Percentiles rank a stretch among this genome's conserved stretches.
These are phyloP conservation scores for Mortierella sp. DNA, from an alignment of 371 early-diverging fungal species.

Conservation along the genomic window DNA sequence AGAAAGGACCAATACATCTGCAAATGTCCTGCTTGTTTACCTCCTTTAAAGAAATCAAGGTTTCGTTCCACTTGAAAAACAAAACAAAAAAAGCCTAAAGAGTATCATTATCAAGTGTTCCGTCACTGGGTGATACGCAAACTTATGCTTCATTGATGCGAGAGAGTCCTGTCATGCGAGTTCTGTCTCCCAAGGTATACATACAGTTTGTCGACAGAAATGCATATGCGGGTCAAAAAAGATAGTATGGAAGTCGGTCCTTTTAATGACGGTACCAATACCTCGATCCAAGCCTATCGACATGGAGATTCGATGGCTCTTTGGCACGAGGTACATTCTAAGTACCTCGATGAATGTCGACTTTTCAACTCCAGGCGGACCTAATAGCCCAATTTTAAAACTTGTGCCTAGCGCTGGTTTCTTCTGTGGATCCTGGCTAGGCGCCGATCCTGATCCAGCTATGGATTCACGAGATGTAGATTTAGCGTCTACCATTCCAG, in stretches of 20 bases:
- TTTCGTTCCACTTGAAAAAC: background rate
- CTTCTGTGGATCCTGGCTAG: conserved; percentile 12
- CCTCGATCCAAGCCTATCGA: conserved; percentile 59
- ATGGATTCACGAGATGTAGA: background rate
- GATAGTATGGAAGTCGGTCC: background rate
- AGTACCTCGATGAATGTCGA: conserved; percentile 86
- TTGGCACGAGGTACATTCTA: conserved; percentile 73
- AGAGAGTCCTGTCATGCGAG: conserved; percentile 80
- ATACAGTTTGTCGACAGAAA: background rate
- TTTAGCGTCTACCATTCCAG: background rate
- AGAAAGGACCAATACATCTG: background rate
- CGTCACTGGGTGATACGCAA: conserved; percentile 78
- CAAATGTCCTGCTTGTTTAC: background rate
- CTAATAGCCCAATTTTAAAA: conserved; percentile 81
- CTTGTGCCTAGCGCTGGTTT: conserved; percentile 47
- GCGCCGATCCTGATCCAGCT: background rate
- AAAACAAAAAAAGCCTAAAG: background rate
- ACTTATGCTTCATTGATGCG: conserved; percentile 72
- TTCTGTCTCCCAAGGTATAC: conserved; percentile 87
- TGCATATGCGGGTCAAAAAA: background rate
- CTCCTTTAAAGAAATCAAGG: conserved; percentile 15
- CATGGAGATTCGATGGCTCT: conserved; percentile 79
- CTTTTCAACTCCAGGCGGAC: conserved; percentile 87
- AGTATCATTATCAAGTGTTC: conserved; percentile 67
- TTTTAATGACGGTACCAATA: background rate